Evolutionary conservation across 495 filamentous ascomycete species (phyloP).

Genomic region (Margaritispora aquatica): DNA sequence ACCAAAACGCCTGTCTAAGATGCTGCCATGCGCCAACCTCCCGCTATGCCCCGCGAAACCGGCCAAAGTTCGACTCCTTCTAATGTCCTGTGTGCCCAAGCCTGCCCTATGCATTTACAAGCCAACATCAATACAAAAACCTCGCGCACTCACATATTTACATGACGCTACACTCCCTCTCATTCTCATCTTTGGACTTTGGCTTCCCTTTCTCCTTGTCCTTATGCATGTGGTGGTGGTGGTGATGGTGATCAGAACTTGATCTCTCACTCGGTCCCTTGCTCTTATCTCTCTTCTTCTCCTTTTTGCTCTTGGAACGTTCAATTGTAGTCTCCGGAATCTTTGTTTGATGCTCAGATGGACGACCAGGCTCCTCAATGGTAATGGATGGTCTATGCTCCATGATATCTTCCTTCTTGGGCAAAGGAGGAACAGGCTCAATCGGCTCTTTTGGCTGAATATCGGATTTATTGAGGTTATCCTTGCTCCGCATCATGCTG

Average conservation of each 20-base stretch:
- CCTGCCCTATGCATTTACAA: background rate
- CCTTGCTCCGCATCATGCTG: slow-evolving; percentile 42
- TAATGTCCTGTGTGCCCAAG: too few relatives aligned
- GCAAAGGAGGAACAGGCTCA: slow-evolving; percentile 29
- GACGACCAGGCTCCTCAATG: slow-evolving; percentile 35
- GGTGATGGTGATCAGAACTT: slow-evolving; percentile 9
- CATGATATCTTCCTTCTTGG: slow-evolving; percentile 29
- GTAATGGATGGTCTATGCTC: slow-evolving; percentile 33
- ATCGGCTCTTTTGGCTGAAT: slow-evolving; percentile 20
- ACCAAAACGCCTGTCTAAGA: background rate
- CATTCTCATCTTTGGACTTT: slow-evolving; percentile 43
- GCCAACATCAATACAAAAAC: slow-evolving; percentile 6
- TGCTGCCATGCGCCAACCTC: too few relatives aligned
- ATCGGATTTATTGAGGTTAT: slow-evolving; percentile 25
- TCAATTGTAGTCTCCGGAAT: slow-evolving; percentile 29
- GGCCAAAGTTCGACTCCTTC: too few relatives aligned
- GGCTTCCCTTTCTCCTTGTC: slow-evolving; percentile 33
- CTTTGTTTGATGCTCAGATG: slow-evolving; percentile 14
- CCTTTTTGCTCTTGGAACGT: slow-evolving; percentile 36
- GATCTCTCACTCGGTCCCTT: slow-evolving; percentile 22
- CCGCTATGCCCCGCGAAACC: background rate
- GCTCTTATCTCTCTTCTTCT: slow-evolving; percentile 39
- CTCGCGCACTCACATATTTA: slow-evolving; percentile 24
- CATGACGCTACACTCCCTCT: slow-evolving; percentile 66
- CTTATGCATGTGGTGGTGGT: slow-evolving; percentile 24